These are phyloP conservation scores for Cladophialophora immunda DNA, from an alignment of 2,329 filamentous ascomycete genomes.

Conservation along the genomic window DNA sequence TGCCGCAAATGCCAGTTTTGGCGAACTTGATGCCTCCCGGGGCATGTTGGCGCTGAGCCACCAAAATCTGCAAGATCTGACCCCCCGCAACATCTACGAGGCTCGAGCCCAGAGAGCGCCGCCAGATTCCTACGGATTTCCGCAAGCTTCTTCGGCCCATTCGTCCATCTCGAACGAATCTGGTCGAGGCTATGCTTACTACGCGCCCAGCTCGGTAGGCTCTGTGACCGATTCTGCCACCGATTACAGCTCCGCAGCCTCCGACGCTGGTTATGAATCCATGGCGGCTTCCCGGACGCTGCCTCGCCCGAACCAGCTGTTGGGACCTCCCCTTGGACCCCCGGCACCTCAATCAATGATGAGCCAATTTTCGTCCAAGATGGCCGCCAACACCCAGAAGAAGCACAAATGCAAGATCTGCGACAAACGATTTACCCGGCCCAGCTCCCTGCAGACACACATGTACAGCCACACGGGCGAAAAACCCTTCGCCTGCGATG, in stretches of 20 bases:
- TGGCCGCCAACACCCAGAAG: slow-evolving; percentile 95
- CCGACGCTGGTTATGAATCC: slow-evolving; percentile 78
- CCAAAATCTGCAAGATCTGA: slow-evolving; percentile 66
- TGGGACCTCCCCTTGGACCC: slow-evolving; percentile 70
- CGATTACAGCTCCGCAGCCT: slow-evolving; percentile 89
- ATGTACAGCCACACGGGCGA: slow-evolving; percentile 99
- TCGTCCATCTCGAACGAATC: slow-evolving; percentile 97
- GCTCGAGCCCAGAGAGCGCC: slow-evolving; percentile 73
- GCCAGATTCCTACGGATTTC: slow-evolving; percentile 89
- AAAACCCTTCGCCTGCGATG: slow-evolving; percentile 94
- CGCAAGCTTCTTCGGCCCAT: slow-evolving; percentile 80
- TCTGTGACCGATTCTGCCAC: slow-evolving; percentile 69
- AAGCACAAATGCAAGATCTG: slow-evolving; percentile 99
- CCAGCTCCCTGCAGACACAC: slow-evolving; percentile 93
- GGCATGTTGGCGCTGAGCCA: slow-evolving; percentile 97
- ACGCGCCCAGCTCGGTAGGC: slow-evolving; percentile 74
- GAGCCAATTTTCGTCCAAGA: slow-evolving; percentile 96
- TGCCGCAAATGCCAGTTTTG: slow-evolving; percentile 75
- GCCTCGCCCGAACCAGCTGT: slow-evolving; percentile 75
- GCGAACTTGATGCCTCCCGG: slow-evolving; percentile 89
- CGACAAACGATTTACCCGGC: slow-evolving; percentile 95
- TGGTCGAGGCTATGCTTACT: slow-evolving; percentile 82
- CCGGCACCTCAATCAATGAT: slow-evolving; percentile 97
- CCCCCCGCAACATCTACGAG: slow-evolving; percentile 88
- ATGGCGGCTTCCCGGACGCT: slow-evolving; percentile 78